A percentile compares a stretch with the other conserved stretches of the same genome.
Evolutionary conservation across 2,329 filamentous ascomycete genomes (phyloP).

Genomic region (Xylariaceae sp.): DNA sequence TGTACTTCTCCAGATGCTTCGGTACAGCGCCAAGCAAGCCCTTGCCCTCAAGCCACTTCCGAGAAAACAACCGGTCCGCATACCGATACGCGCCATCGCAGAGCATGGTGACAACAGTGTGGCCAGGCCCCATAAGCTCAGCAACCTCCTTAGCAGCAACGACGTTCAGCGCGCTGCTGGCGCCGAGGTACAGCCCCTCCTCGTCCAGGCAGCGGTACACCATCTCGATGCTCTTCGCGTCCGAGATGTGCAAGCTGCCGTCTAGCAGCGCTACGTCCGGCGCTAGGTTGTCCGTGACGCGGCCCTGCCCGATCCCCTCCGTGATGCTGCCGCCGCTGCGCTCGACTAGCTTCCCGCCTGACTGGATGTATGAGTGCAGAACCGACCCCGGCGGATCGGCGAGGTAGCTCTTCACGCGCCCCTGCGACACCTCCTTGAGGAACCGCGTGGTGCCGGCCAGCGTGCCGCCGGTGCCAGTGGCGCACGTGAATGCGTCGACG

Average conservation of each 20-base stretch:
- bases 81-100: slow-evolving; percentile 98
- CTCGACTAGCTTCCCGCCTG: slow-evolving; percentile 78
- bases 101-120: slow-evolving; percentile 89
- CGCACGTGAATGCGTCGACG: slow-evolving; percentile 91
- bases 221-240: slow-evolving; percentile 96
- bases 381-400: slow-evolving; percentile 93
- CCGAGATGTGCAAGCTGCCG: slow-evolving; percentile 76
- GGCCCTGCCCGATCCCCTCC: slow-evolving; percentile 94
- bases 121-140: slow-evolving; percentile 79
- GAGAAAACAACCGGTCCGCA: slow-evolving; percentile 87
- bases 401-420: slow-evolving; percentile 79
- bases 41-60: slow-evolving; percentile 86
- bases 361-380: slow-evolving; percentile 85
- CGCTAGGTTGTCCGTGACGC: slow-evolving; percentile 89
- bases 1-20: slow-evolving; percentile 83
- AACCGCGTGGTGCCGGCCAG: slow-evolving; percentile 84
- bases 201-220: slow-evolving; percentile 94
- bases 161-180: slow-evolving; percentile 90
- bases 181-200: slow-evolving; percentile 91
- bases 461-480: slow-evolving; percentile 89
- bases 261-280: slow-evolving; percentile 82
- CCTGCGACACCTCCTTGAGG: slow-evolving; percentile 75
- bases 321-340: slow-evolving; percentile 85
- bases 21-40: slow-evolving; percentile 77
- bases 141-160: slow-evolving; percentile 93